Evolutionary conservation across 139 green algal genomes (phyloP), one percentile per base, ranked within the genome.

Genomic region (Chlamydomonas schloesseri): DNA sequence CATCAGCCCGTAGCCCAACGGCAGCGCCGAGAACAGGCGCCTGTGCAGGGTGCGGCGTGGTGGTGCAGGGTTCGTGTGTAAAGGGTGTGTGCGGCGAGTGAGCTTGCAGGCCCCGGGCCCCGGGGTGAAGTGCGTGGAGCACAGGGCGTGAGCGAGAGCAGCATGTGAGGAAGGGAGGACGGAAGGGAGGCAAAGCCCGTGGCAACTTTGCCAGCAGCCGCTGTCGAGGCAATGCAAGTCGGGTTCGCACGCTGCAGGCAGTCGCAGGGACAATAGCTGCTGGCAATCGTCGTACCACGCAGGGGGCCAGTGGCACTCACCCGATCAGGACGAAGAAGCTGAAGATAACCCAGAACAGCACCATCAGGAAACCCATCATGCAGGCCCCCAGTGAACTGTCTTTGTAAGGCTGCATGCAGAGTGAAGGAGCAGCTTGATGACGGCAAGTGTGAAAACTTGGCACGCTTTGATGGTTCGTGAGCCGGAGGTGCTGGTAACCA

Each of bases 291-390:
- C n/a, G n/a, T n/a, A n/a, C n/a, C n/a, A n/a, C n/a, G n/a, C n/a
- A n/a, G n/a, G n/a, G n/a, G n/a, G n/a, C n/a, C n/a, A n/a, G n/a
- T n/a, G n/a, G 23, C 47, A 55, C 62, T 46, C 24, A 87, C 81
- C 69, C 20, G 31, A 87, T 29, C 0, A 87, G 70, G 24, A 88
- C 42, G 36, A 82, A 72, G 60, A 88, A 88, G n/a, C 47, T 73
- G 47, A 75, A 88, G 20, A 88, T 33, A 20, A 88, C 29, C 71
- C 71, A 88, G 37, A 82, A 88, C 11, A 88, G 23, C 5, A 82
- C 82, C 0, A 88, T 33, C 0, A 88, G 34, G 71, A 88, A 88
- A 6, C 82, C 71, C 2, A 88, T 23, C 57, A 88, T 82, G 46
- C 71, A 82, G 3, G 82, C 57, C 3, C 58, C 71, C 1, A 88